Percentiles rank a stretch among this genome's conserved stretches.
Evolutionary conservation across 805 yeast species (phyloP).

Genomic region (Pichia gijzeniarum): DNA sequence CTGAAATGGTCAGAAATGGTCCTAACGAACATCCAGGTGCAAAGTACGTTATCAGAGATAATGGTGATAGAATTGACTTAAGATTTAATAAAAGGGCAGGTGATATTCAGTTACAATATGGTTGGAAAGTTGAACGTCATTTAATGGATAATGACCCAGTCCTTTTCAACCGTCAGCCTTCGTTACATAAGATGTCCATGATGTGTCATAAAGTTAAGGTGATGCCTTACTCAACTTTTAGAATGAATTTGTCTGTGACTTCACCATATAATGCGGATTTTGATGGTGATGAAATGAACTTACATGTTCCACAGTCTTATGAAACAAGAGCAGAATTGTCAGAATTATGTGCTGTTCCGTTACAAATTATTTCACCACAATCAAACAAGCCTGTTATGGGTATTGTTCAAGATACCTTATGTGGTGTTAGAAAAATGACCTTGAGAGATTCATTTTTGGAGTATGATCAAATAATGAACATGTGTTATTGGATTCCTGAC

Average conservation of each 20-base stretch:
- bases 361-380: slow-evolving; percentile 97
- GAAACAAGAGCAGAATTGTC: slow-evolving; percentile 96
- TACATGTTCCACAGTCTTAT: slow-evolving; percentile 97
- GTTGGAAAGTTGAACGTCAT: slow-evolving; percentile 99
- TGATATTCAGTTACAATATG: slow-evolving; percentile 94
- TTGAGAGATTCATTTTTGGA: slow-evolving; percentile 83
- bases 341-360: slow-evolving; percentile 93
- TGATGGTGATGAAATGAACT: slow-evolving; percentile 99
- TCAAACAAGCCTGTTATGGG: slow-evolving; percentile 99
- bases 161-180: slow-evolving; percentile 97
- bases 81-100: slow-evolving; percentile 98
- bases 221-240: slow-evolving; percentile 97
- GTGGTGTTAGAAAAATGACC: slow-evolving; percentile 96
- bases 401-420: slow-evolving; percentile 96
- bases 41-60: slow-evolving; percentile 93
- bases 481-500: slow-evolving; percentile 94
- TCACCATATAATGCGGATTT: slow-evolving; percentile 99
- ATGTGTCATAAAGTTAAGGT: slow-evolving; percentile 98
- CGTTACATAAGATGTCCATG: slow-evolving; percentile 99
- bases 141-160: slow-evolving; percentile 97
- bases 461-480: slow-evolving; percentile 91
- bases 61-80: slow-evolving; percentile 97
- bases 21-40: slow-evolving; percentile 99
- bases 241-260: slow-evolving; percentile 93
- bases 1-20: slow-evolving; percentile 93